These are phyloP conservation scores for Potentilla sterilis DNA, from an alignment of 306 rosid genomes.

Conservation along the genomic window DNA sequence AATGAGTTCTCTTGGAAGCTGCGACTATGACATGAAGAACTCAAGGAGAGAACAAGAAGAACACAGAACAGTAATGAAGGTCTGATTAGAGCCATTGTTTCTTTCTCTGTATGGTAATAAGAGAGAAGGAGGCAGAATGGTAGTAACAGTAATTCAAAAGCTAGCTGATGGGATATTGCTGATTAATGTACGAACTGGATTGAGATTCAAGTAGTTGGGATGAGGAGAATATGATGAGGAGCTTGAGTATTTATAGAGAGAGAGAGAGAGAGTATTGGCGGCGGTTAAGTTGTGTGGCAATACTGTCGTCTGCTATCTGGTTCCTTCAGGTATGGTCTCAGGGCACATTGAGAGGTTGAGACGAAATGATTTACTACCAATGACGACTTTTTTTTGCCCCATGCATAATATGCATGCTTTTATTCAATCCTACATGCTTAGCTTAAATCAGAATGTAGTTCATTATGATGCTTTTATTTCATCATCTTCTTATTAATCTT, in stretches of 20 bases:
- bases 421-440: background rate
- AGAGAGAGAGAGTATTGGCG: background rate
- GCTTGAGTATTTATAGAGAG: background rate
- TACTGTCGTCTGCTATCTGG: slow-evolving; percentile 4
- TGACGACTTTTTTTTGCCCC: slow-evolving; percentile 15
- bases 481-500: background rate
- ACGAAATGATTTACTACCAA: slow-evolving; percentile 12
- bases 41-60: background rate
- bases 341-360: slow-evolving; percentile 14
- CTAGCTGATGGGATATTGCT: background rate
- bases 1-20: background rate
- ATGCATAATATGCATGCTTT: background rate
- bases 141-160: background rate
- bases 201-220: background rate
- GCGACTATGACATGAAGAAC: background rate
- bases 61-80: background rate
- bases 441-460: background rate
- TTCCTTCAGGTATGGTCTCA: slow-evolving; percentile 16
- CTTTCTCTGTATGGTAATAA: background rate
- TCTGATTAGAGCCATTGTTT: slow-evolving; percentile 1
- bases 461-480: background rate
- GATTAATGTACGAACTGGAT: background rate
- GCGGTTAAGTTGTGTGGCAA: background rate
- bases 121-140: background rate
- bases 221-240: background rate